Percentiles rank a stretch among this genome's conserved stretches.
These are phyloP conservation scores for Diversispora eburnea DNA, from an alignment of 192 early-diverging fungal species.

Conservation along the genomic window DNA sequence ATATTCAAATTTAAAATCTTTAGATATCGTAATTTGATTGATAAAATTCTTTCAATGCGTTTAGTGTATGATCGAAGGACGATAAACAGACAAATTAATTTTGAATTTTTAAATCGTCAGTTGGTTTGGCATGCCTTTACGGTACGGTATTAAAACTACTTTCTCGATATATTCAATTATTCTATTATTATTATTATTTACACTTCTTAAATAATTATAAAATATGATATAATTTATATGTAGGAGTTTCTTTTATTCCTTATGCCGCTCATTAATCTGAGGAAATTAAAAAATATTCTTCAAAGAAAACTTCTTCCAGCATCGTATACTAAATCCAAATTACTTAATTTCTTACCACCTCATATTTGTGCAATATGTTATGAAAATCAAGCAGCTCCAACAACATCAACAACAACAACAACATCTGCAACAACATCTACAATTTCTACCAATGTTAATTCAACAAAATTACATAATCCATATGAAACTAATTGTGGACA, in stretches of 20 bases:
- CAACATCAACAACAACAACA: slow-evolving; percentile 20
- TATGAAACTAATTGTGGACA: slow-evolving; percentile 83
- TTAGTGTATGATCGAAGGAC: slow-evolving; percentile 78
- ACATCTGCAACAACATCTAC: slow-evolving; percentile 30
- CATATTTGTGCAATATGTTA: slow-evolving; percentile 80
- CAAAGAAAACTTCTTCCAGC: slow-evolving; percentile 47
- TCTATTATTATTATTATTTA: neutral
- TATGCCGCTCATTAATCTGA: slow-evolving; percentile 73
- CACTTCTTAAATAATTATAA: too few relatives aligned
- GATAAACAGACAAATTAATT: slow-evolving; percentile 73
- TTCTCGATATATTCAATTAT: neutral
- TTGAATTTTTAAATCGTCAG: slow-evolving; percentile 92
- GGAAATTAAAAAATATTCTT: slow-evolving; percentile 49
- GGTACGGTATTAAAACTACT: slow-evolving; percentile 41
- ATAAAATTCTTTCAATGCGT: slow-evolving; percentile 77
- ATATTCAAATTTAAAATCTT: neutral
- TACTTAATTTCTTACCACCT: slow-evolving; percentile 53
- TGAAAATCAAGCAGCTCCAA: slow-evolving; percentile 38
- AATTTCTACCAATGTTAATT: slow-evolving; percentile 32
- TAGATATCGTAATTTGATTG: slow-evolving; percentile 73
- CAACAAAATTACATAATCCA: slow-evolving; percentile 57
- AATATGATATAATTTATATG: neutral
- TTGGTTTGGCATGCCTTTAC: slow-evolving; percentile 92
- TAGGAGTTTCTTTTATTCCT: slow-evolving; percentile 88
- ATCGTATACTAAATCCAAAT: slow-evolving; percentile 40